Base-by-base conservation (phyloP, 179 eudicot species). In the Actinidia polygama region DNA sequence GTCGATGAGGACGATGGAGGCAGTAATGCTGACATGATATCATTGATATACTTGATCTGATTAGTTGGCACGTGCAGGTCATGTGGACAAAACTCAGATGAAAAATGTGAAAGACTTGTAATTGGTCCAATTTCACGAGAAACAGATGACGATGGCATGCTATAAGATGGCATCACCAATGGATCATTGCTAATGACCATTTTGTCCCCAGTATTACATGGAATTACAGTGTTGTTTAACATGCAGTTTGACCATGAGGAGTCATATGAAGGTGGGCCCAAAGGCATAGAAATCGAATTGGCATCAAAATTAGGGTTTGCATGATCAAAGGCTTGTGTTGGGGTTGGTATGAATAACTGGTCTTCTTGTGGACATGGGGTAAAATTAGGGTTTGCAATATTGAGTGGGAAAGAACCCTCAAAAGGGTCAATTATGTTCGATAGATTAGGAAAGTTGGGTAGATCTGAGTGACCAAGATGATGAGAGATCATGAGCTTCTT, bases 401-500 rank as follows among this genome's bases (percentile, higher is more conserved):
- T 79, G 24, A 53, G 30, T 7, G 84, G 73, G 40, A 61, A 50
- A 77, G 80, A 79, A 36, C 71, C 76, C 19, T 85, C 87, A 69
- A 67, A 81, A 66, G 79, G 46, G 62, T 6, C 55, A 79, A 9
- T 12, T 9, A 58, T 63, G 67, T 49, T 30, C 62, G 82, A n/a
- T 11, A 47, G 63, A 83, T 70, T 19, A 10, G 80, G 54, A 70
- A 67, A 66, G 57, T 64, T 75, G 73, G 63, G 50, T 63, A 64
- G 64, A 54, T 81, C 63, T 40, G 59, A 21, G 40, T 78, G 61
- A 30, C 47, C 58, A 3, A 12, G 16, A 7, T 63, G 69, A 84
- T 79, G 91, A 81, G 91, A 86, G 11, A 87, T 51, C 46, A 44
- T 71, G 53, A 92, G 88, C 87, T 90, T 94, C 80, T 90, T 94